Base-by-base conservation (phyloP, 495 filamentous ascomycete species). In the Thozetella sp. region DNA sequence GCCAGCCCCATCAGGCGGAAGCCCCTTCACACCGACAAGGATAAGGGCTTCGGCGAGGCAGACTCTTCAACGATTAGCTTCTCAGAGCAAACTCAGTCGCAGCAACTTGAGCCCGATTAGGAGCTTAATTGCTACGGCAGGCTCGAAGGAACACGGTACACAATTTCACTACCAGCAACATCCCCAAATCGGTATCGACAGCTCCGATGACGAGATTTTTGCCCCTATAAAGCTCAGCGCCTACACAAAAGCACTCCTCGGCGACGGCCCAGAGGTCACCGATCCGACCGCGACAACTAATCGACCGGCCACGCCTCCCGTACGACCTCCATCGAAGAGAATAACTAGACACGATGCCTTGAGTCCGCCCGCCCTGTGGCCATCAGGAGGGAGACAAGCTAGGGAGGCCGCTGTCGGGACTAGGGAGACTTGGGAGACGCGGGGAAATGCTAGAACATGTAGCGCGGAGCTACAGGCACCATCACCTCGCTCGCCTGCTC, bases 151-250 rank as follows among this genome's bases (percentile, higher is more conserved):
- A 0, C 61, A 51, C 22, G 59, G 65, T 25, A 63, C 67, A 25
- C 64, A 63, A 23, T 57, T 72, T 24, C 68, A 63, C 6, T 64
- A 59, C 22, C 65, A 65, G 11, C 56, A 60, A 25, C 30, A 22
- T 19, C 55, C 22, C 22, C 71, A 67, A 51, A 66, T 70, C 25
- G 65, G 67, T 62, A 66, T 69, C 54, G 90, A 93, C 66, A 93
- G 89, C 75, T 92, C 90, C 19, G 90, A 93, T 65, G 90, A 92
- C 58, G 87, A 89, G 62, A 79, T 83, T 9, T 84, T 83, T 22
- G 79, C 86, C 24, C 89, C 88, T 59, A 90, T 91, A 72, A 91
- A 90, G 70, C 87, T 92, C 65, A 93, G 90, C 65, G 90, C 90
- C 30, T 82, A 90, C 34, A 91, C 90, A 6, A 92, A 92, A 64